A percentile compares a stretch with the other conserved stretches of the same genome.
phyloP scores from a whole-genome alignment of 2,329 filamentous ascomycete species.

The Pseudogymnoascus verrucosus region DNA sequence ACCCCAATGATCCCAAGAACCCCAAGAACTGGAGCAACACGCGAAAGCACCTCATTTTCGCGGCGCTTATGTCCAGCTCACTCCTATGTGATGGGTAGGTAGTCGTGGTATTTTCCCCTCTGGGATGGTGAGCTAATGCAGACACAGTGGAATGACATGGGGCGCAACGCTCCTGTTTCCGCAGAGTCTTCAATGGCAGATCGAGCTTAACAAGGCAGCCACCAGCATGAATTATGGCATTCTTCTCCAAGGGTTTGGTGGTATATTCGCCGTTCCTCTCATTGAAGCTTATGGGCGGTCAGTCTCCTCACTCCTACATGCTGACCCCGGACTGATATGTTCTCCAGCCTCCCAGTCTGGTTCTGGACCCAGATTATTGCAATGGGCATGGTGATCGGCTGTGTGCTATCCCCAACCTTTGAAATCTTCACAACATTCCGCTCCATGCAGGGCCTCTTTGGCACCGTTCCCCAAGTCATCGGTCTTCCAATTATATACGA shows the following conservation, averaged over 20 bases:
- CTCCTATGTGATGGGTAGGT: background rate
- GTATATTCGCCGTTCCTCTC: slow-evolving; percentile 31
- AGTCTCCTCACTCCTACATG: slow-evolving; percentile 14
- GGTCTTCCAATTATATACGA: slow-evolving; percentile 33
- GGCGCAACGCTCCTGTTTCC: slow-evolving; percentile 32
- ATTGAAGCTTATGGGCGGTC: slow-evolving; percentile 34
- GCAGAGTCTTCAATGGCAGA: slow-evolving; percentile 30
- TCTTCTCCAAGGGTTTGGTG: slow-evolving; percentile 31
- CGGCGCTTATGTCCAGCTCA: background rate
- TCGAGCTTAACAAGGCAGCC: slow-evolving; percentile 27
- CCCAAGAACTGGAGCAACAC: background rate
- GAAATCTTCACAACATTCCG: slow-evolving; percentile 33
- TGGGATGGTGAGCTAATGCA: background rate
- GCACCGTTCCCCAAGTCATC: slow-evolving; percentile 33
- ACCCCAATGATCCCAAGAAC: background rate
- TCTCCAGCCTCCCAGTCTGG: slow-evolving; percentile 32
- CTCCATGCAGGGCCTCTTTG: slow-evolving; percentile 31
- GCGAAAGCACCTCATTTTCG: background rate
- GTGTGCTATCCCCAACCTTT: slow-evolving; percentile 31
- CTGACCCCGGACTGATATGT: slow-evolving; percentile 11
- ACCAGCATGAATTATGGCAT: slow-evolving; percentile 34
- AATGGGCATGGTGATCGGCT: slow-evolving; percentile 32
- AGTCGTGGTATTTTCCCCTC: background rate
- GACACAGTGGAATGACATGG: slow-evolving; percentile 31
- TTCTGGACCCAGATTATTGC: slow-evolving; percentile 34